Percentiles rank a stretch among this genome's conserved stretches.
These are phyloP conservation scores for Phyllosticta citribraziliensis DNA, from an alignment of 2,329 filamentous ascomycete species.

Conservation along the genomic window DNA sequence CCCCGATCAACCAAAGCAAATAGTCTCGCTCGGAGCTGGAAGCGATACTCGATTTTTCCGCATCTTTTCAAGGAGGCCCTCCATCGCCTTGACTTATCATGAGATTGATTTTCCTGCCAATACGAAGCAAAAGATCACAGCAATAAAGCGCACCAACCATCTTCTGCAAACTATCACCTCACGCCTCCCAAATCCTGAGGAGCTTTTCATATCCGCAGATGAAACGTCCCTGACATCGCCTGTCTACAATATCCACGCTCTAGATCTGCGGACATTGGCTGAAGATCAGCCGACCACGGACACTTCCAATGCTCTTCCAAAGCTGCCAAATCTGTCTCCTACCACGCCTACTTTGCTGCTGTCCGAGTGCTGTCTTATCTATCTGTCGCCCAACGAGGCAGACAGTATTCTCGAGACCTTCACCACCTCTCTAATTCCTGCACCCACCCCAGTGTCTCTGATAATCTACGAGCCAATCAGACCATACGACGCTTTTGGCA, in stretches of 20 bases:
- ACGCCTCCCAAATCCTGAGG: conserved; percentile 22
- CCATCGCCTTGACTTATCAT: conserved; percentile 59
- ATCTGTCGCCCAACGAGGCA: conserved; percentile 60
- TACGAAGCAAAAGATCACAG: conserved; percentile 52
- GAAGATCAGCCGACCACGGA: conserved; percentile 9
- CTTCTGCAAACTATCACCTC: conserved; percentile 16
- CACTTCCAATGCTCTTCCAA: conserved; percentile 16
- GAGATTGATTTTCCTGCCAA: conserved; percentile 83
- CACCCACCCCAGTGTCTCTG: conserved; percentile 45
- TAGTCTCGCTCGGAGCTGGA: conserved; percentile 85
- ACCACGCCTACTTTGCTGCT: conserved; percentile 71
- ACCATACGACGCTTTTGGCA: conserved; percentile 76
- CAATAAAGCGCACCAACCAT: conserved; percentile 24
- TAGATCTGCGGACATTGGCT: conserved; percentile 59
- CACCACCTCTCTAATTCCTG: conserved; percentile 25
- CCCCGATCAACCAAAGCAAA: conserved; percentile 49
- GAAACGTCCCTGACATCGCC: conserved; percentile 37
- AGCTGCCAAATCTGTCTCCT: conserved; percentile 37
- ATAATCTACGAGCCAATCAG: conserved; percentile 84
- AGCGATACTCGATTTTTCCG: conserved; percentile 86
- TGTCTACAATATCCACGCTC: conserved; percentile 44
- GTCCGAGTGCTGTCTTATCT: conserved; percentile 93
- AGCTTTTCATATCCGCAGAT: conserved; percentile 27
- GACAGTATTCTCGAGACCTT: conserved; percentile 46
- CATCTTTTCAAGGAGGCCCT: conserved; percentile 45